phyloP scores from a whole-genome alignment of 805 yeast species.

The Ogataea parapolymorpha region DNA sequence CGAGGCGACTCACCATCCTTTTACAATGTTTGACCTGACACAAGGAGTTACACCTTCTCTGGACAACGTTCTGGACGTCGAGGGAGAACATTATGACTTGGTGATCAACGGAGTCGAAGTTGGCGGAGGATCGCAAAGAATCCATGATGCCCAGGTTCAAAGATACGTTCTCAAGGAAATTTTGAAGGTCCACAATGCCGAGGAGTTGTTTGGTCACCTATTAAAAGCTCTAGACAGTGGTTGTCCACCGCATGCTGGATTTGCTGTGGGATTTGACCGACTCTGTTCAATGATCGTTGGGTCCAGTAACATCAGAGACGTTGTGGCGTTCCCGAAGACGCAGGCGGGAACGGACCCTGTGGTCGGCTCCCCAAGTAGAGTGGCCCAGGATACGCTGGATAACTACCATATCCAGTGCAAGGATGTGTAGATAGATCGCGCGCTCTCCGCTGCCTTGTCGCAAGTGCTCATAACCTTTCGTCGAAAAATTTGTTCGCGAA shows the following conservation, averaged over 20 bases:
- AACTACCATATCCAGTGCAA: conserved; percentile 46
- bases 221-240: conserved; percentile 80
- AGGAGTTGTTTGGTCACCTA: conserved; percentile 78
- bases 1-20: conserved; percentile 93
- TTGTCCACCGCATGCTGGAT: conserved; percentile 98
- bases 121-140: conserved; percentile 97
- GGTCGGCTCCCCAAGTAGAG: conserved; percentile 78
- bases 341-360: conserved; percentile 84
- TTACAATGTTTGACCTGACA: conserved; percentile 68
- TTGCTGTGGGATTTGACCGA: conserved; percentile 93
- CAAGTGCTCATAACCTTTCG: conserved; percentile 9
- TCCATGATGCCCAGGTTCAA: conserved; percentile 83
- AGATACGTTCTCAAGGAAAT: conserved; percentile 64
- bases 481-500: conserved; percentile 12
- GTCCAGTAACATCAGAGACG: conserved; percentile 77
- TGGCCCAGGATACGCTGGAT: conserved; percentile 46
- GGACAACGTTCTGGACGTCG: conserved; percentile 42
- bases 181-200: conserved; percentile 55
- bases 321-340: conserved; percentile 94
- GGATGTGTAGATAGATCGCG: conserved; percentile 1
- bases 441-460: background rate
- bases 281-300: conserved; percentile 89
- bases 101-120: conserved; percentile 93
- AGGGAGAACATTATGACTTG: conserved; percentile 91
- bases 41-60: conserved; percentile 2